Base-by-base conservation (phyloP, 495 filamentous ascomycete genomes). In the Aspergillus nanangensis region DNA sequence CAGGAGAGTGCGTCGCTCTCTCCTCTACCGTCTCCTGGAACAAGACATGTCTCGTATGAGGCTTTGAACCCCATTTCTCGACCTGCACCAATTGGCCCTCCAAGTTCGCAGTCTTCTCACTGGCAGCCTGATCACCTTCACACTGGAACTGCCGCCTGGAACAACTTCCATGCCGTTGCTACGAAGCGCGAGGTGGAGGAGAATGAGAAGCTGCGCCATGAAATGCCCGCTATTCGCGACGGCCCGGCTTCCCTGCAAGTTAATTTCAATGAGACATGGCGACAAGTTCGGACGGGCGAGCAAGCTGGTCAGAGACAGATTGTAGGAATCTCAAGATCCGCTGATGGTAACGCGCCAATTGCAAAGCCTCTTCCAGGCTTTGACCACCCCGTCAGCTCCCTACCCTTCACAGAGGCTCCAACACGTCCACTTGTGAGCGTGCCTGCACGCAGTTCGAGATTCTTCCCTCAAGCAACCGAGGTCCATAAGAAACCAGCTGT, bases 231-330 rank as follows among this genome's bases (percentile, higher is more conserved):
- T 9, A 63, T 58, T 32, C 57, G 58, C 31, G 66, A 69, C n/a
- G 66, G 60, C 17, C 65, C 63, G 41, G 51, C 63, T 25, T 70
- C 47, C 24, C 61, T 63, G 13, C 67, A 72, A 42, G 57, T 77
- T 10, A 58, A 59, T 13, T 79, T 86, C 49, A 77, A 75, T 41
- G 84, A 89, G 41, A 82, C 76, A 3, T 87, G 82, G 81, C 76
- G 77, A 10, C 76, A 80, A 22, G 74, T 77, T 8, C 71, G 69
- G 41, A 50, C 77, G 2, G 73, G 77, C 20, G 74, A 76, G 2
- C 60, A 67, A 17, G 62, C 56, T 33, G 65, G 62, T 33, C 60
- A 72, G 41, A 56, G 73, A 22, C 54, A 72, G 23, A 57, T 75
- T 19, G 56, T 71, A 29, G 51, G 51, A 32, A 60, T 74, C 21